Conservation (phyloP, 345 rosid species). For the Syzygium aqueum region DNA sequence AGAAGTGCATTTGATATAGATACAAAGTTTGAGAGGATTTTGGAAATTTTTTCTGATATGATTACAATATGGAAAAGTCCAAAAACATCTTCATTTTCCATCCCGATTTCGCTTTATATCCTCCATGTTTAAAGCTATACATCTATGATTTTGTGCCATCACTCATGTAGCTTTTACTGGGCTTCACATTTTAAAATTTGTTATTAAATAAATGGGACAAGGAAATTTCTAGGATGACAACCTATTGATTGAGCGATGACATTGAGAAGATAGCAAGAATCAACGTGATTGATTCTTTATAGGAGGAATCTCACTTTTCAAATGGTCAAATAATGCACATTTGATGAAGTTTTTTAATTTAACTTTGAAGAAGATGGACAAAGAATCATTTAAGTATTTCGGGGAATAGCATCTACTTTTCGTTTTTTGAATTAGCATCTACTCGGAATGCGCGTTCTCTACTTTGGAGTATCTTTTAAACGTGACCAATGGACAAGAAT, state of each 20-base stretch:
- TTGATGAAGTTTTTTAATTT: not conserved
- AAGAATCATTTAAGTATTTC: no score
- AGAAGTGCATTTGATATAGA: no score
- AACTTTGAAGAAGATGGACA: not conserved
- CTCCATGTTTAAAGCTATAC: no score
- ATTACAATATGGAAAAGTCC: not conserved
- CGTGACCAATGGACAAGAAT: not conserved
- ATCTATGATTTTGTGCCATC: no score
- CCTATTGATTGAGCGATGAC: not conserved
- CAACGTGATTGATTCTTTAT: not conserved
- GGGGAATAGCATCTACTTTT: not conserved
- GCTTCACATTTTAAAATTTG: not conserved
- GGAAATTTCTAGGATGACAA: not conserved
- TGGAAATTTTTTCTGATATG: not conserved
- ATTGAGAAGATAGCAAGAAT: not conserved
- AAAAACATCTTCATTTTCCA: no score
- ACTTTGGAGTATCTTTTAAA: not conserved
- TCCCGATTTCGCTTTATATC: not conserved
- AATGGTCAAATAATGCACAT: not conserved
- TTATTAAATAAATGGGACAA: not conserved
- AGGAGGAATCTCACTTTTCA: not conserved
- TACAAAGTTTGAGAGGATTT: no score
- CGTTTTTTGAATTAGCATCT: not conserved
- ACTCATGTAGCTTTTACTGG: no score
- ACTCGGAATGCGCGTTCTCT: not conserved